Evolutionary conservation across 1,139 yeast species (phyloP).

Genomic region (Debaryomycetaceae sp.): DNA sequence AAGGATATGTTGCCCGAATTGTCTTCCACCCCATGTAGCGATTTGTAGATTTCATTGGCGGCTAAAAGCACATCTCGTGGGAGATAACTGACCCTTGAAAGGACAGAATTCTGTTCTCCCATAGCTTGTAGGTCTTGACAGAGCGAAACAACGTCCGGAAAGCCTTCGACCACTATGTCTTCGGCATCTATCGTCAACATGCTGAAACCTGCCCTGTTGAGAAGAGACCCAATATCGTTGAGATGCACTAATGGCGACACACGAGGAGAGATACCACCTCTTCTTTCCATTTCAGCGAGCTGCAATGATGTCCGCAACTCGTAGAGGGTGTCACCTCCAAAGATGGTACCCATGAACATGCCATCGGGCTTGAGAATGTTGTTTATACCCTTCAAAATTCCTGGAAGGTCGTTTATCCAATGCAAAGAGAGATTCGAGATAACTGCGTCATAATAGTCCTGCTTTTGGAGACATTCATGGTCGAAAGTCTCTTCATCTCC

Average conservation of each 20-base stretch:
- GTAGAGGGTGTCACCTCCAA: constrained; percentile 81
- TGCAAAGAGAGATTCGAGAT: constrained; percentile 72
- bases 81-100: constrained; percentile 51
- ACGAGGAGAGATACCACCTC: constrained; percentile 77
- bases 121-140: constrained; percentile 71
- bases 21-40: constrained; percentile 66
- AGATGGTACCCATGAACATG: constrained; percentile 75
- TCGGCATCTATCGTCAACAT: constrained; percentile 83
- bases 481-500: constrained; percentile 67
- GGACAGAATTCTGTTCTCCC: constrained; percentile 82
- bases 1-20: constrained; percentile 39
- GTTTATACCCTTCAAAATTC: constrained; percentile 54
- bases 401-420: constrained; percentile 84
- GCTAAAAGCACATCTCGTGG: constrained; percentile 69
- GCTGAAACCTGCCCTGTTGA: constrained; percentile 75
- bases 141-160: constrained; percentile 67
- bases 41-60: constrained; percentile 70
- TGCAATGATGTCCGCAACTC: constrained; percentile 79
- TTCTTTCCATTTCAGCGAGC: constrained; percentile 75
- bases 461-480: constrained; percentile 32
- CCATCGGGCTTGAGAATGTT: constrained; percentile 76
- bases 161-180: constrained; percentile 75
- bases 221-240: constrained; percentile 68
- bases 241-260: constrained; percentile 80
- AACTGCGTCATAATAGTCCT: constrained; percentile 66